Base-by-base conservation (phyloP, 1,139 yeast genomes). In the Tardiomyces blankii region DNA sequence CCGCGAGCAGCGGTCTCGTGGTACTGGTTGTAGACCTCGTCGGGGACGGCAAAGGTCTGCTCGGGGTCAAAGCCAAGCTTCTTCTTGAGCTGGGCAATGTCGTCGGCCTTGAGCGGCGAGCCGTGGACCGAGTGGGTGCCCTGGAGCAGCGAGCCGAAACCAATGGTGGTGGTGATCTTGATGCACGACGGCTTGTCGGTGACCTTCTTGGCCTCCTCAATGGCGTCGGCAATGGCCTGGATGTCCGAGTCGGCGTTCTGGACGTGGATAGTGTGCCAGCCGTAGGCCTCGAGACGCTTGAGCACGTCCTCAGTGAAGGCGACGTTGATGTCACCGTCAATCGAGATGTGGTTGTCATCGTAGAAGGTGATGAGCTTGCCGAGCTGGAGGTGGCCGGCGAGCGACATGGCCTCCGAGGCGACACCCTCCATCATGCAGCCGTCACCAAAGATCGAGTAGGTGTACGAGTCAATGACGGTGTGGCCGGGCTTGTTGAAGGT, bases 361-460 rank as follows among this genome's bases (percentile, higher is more conserved):
- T 93, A 93, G 72, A 91, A 81, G 49, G 93, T 88, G 68, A 91
- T 87, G 72, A 91, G 78, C 75, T 89, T 89, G 67, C 88, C 88
- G 67, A 91, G 81, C 74, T 88, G 78, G 69, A 91, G 76, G 73
- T 91, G 98, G 62, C 98, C 99, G 55, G 98, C 99, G 54, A 89
- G 72, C 41, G 98, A 91, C 59, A 78, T 77, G 46, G 97, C 94
- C 74, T 91, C 99, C 51, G 93, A 78, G 50, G 96, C 78, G 54
- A 91, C 88, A 77, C 99, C 99, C 75, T 91, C 99, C 91, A 83
- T 85, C 76, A 91, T 76, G 74, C 98, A 93, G 59, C 98, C 99
- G 62, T 91, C 99, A 72, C 99, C 99, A 54, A 87, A 72, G 74
- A 93, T 82, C 55, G 73, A 68, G 69, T 81, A 91, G 55, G 88